Evolutionary conservation across 2,329 filamentous ascomycete species (phyloP).

Genomic region (Colletotrichum kahawae): DNA sequence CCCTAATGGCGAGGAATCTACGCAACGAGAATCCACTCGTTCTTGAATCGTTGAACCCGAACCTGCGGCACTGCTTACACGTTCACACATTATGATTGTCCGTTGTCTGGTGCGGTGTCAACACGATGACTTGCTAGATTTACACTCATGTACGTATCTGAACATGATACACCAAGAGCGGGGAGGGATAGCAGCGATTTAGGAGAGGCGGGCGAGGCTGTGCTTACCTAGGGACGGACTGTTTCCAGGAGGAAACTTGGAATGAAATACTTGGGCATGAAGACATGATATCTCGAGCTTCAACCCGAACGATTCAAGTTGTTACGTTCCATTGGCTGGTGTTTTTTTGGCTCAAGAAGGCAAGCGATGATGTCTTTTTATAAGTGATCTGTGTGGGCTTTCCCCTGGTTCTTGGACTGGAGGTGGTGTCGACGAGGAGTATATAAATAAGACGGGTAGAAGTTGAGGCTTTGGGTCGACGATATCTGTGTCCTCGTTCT

Average conservation of each 20-base stretch:
- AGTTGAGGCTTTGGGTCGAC: rapidly evolving
- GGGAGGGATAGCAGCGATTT: too few species aligned
- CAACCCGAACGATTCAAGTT: too few species aligned
- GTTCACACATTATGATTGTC: rapidly evolving
- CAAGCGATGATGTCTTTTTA: neutral
- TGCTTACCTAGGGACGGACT: neutral
- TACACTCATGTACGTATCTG: too few species aligned
- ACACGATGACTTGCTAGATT: too few species aligned
- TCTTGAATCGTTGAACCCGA: rapidly evolving
- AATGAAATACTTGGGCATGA: rapidly evolving
- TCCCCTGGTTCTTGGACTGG: rapidly evolving
- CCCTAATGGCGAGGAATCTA: too few species aligned
- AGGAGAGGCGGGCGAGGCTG: rapidly evolving
- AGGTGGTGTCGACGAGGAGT: neutral
- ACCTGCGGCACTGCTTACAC: rapidly evolving
- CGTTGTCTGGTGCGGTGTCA: too few species aligned
- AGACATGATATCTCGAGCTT: neutral
- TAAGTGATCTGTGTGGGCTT: neutral
- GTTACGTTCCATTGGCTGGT: too few species aligned
- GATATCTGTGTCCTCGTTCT: rapidly evolving
- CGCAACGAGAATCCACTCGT: too few species aligned
- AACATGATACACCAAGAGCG: too few species aligned
- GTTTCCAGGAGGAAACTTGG: too few species aligned
- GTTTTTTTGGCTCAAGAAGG: too few species aligned
- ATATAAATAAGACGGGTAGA: too few species aligned